Percentiles rank a stretch among this genome's conserved stretches.
These are phyloP conservation scores for Nectriaceae sp. DNA, from an alignment of 2,329 filamentous ascomycete genomes.

Conservation along the genomic window DNA sequence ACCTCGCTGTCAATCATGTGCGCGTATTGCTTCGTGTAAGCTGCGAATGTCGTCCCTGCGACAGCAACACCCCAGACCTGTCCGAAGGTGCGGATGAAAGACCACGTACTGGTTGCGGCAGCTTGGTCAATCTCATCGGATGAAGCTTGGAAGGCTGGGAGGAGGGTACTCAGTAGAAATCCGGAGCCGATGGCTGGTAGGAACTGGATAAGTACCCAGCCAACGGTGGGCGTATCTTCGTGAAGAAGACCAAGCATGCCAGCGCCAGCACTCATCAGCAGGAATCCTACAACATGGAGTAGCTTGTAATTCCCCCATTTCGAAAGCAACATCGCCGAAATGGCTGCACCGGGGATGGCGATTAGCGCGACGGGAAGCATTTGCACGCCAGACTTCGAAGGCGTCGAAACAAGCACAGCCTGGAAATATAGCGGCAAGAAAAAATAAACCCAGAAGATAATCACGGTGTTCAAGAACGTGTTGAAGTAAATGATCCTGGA, in stretches of 20 bases:
- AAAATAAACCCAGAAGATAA: constrained; percentile 39
- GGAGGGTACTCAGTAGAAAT: constrained; percentile 42
- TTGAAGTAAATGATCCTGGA: constrained; percentile 23
- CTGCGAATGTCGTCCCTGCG: constrained; percentile 43
- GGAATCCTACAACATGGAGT: constrained; percentile 39
- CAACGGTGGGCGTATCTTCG: constrained; percentile 30
- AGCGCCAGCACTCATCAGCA: constrained; percentile 40
- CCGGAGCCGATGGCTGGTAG: constrained; percentile 43
- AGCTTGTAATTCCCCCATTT: constrained; percentile 35
- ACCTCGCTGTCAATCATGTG: constrained; percentile 20
- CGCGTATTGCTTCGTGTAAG: constrained; percentile 22
- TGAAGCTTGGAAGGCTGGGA: constrained; percentile 44
- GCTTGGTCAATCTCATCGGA: constrained; percentile 38
- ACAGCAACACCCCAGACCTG: constrained; percentile 48
- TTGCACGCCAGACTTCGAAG: constrained; percentile 35
- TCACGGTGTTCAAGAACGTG: constrained; percentile 22
- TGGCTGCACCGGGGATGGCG: constrained; percentile 28
- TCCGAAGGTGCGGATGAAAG: constrained; percentile 47
- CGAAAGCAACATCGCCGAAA: constrained; percentile 31
- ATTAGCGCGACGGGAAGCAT: constrained; percentile 34
- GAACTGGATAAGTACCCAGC: constrained; percentile 44
- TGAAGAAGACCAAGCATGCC: constrained; percentile 44
- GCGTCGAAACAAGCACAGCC: constrained; percentile 35
- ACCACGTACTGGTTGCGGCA: constrained; percentile 38
- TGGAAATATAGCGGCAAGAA: constrained; percentile 52